Evolutionary conservation across 208 protist genomes (phyloP).

Genomic region (Trypanosoma grayi): DNA sequence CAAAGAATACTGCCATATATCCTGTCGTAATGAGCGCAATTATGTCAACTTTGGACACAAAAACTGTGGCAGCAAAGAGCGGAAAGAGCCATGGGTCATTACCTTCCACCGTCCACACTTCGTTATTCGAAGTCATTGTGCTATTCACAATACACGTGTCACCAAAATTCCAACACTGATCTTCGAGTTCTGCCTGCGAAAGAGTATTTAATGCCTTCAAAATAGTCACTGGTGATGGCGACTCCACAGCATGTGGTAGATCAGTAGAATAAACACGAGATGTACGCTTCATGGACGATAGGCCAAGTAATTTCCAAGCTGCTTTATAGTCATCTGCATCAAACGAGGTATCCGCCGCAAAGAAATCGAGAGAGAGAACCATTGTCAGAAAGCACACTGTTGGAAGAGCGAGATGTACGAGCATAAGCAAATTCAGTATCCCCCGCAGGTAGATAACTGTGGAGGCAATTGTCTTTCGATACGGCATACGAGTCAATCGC

Average conservation of each 20-base stretch:
- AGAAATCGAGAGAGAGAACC: constrained; percentile 17
- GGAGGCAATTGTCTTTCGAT: neutral
- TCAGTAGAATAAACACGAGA: neutral
- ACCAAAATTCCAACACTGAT: constrained; percentile 21
- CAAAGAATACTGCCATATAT: constrained; percentile 16
- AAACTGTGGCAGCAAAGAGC: constrained; percentile 18
- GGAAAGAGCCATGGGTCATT: constrained; percentile 20
- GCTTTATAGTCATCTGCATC: constrained; percentile 3
- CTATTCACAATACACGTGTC: neutral
- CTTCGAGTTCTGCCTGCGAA: constrained; percentile 1
- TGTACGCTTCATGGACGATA: neutral
- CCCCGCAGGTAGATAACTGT: constrained; percentile 10
- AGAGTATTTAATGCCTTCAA: constrained; percentile 20
- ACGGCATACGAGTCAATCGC: neutral
- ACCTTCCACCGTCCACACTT: constrained; percentile 3
- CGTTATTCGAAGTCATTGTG: neutral
- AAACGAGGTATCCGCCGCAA: constrained; percentile 1
- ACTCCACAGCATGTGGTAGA: neutral
- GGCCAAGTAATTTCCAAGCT: constrained; percentile 1
- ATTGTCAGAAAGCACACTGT: constrained; percentile 10
- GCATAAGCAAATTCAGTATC: constrained; percentile 11
- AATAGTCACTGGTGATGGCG: constrained; percentile 5
- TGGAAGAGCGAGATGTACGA: constrained; percentile 5
- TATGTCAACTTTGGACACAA: constrained; percentile 24
- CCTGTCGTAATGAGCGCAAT: constrained; percentile 4